Percentiles rank a stretch among this genome's conserved stretches.
Conservation (phyloP, 306 rosid genomes). For the Aeschynomene evenia region DNA sequence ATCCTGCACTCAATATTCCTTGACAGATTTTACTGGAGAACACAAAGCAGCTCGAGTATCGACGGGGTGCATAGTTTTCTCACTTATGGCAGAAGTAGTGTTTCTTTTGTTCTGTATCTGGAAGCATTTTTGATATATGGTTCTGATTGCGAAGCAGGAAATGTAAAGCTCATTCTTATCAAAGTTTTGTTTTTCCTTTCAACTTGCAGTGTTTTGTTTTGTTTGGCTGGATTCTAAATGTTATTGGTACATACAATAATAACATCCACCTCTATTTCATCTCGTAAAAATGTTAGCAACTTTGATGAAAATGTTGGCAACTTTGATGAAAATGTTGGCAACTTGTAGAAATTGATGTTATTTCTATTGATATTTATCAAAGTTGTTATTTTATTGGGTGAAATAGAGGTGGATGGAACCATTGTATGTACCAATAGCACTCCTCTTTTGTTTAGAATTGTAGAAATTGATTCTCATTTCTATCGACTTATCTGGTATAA, state of each 20-base stretch:
- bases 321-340: too few relatives aligned
- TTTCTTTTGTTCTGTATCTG: background rate
- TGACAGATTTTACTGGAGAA: conserved; percentile 69
- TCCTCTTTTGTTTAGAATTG: background rate
- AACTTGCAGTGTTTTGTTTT: background rate
- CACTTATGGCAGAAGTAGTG: conserved; percentile 9
- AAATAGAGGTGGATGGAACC: background rate
- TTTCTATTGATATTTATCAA: too few relatives aligned
- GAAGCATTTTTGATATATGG: background rate
- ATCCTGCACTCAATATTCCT: background rate
- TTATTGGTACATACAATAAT: too few relatives aligned
- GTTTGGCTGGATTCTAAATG: background rate
- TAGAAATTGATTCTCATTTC: background rate
- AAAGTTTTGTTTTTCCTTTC: background rate
- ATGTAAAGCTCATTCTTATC: background rate
- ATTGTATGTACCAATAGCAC: background rate
- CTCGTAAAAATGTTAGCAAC: too few relatives aligned
- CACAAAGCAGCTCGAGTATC: conserved; percentile 71
- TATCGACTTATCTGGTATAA: background rate
- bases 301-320: too few relatives aligned
- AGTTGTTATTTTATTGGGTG: background rate
- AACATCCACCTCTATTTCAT: too few relatives aligned
- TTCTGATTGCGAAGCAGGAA: background rate
- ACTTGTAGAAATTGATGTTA: too few relatives aligned
- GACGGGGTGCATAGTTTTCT: conserved; percentile 50